Evolutionary conservation across 306 rosid species (phyloP).

Genomic region (Gastrolobium bilobum): DNA sequence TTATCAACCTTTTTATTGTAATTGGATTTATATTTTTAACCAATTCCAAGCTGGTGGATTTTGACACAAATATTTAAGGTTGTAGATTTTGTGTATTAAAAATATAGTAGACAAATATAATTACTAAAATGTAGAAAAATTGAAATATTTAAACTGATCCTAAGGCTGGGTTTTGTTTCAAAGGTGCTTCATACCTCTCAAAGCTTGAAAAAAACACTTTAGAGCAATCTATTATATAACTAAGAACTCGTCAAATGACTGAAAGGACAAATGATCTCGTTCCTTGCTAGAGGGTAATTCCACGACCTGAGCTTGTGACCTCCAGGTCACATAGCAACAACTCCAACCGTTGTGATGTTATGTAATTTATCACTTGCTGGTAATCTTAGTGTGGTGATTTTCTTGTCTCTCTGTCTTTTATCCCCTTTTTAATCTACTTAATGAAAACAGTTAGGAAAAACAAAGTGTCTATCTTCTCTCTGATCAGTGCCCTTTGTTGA

Average conservation of each 20-base stretch:
- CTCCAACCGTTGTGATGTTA: background rate
- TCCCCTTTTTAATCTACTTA: background rate
- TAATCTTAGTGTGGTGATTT: background rate
- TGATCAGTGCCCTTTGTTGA: conserved; percentile 27
- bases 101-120: conserved; percentile 10
- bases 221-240: background rate
- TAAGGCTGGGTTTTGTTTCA: conserved; percentile 6
- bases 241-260: background rate
- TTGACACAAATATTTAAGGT: background rate
- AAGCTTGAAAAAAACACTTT: conserved; percentile 17
- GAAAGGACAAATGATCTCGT: conserved; percentile 10
- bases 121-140: background rate
- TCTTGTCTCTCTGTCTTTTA: background rate
- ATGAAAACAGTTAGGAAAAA: background rate
- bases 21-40: conserved; percentile 14
- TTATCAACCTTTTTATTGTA: background rate
- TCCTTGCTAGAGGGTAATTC: conserved; percentile 21
- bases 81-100: background rate
- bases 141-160: background rate
- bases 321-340: background rate
- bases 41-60: conserved; percentile 18
- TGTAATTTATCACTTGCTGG: background rate
- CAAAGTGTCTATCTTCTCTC: background rate
- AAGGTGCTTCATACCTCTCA: conserved; percentile 37
- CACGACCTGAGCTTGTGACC: background rate